phyloP scores from a whole-genome alignment of 805 yeast genomes.

The Kuraishia cidri region DNA sequence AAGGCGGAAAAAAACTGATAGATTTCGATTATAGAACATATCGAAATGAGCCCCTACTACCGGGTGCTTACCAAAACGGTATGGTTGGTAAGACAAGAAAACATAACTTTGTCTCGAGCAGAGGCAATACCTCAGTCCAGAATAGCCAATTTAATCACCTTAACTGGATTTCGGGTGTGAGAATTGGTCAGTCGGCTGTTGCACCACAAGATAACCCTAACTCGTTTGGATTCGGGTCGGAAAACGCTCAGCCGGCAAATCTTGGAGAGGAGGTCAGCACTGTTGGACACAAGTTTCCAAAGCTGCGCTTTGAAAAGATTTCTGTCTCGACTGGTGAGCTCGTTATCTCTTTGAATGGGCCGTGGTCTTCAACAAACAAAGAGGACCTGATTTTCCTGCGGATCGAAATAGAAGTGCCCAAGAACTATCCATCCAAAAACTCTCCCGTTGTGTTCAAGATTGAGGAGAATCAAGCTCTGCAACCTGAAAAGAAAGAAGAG shows the following conservation, averaged over 20 bases:
- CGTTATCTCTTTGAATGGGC: slow-evolving; percentile 72
- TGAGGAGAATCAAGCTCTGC: slow-evolving; percentile 73
- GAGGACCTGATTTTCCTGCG: slow-evolving; percentile 54
- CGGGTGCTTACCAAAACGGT: slow-evolving; percentile 1
- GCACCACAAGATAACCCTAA: slow-evolving; percentile 24
- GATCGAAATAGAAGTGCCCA: slow-evolving; percentile 62
- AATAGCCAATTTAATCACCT: slow-evolving; percentile 51
- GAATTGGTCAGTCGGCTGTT: slow-evolving; percentile 51
- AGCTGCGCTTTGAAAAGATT: slow-evolving; percentile 76
- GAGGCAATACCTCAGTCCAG: slow-evolving; percentile 22
- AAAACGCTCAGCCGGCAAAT: slow-evolving; percentile 37
- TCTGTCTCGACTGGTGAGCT: slow-evolving; percentile 81
- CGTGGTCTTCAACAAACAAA: slow-evolving; percentile 45
- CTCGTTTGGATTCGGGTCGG: slow-evolving; percentile 24
- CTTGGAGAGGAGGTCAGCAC: slow-evolving; percentile 87
- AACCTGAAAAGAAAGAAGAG: slow-evolving; percentile 35
- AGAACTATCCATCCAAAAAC: slow-evolving; percentile 53
- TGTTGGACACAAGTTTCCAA: slow-evolving; percentile 85
- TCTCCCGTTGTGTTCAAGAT: slow-evolving; percentile 46
- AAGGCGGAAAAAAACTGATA: slow-evolving; percentile 21
- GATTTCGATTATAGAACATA: slow-evolving; percentile 31
- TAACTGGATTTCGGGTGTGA: slow-evolving; percentile 90
- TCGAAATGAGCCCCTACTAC: slow-evolving; percentile 36
- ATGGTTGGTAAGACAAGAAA: slow-evolving; percentile 4
- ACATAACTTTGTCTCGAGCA: slow-evolving; percentile 10